phyloP scores from a whole-genome alignment of 2,329 filamentous ascomycete species.

The Colletotrichum tabaci region DNA sequence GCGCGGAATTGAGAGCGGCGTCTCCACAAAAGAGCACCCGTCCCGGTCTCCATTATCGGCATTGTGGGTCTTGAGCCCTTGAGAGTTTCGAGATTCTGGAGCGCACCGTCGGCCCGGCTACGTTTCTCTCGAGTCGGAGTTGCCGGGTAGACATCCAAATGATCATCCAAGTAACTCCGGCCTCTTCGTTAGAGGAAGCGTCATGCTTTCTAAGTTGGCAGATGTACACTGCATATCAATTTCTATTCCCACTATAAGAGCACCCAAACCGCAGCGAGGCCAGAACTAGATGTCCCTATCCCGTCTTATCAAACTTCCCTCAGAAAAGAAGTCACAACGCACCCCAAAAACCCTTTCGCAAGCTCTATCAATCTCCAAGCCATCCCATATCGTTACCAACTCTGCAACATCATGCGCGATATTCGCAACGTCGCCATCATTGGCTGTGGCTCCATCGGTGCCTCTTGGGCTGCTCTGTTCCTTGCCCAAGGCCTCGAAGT shows the following conservation, averaged over 20 bases:
- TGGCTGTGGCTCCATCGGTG: constrained; percentile 52
- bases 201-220: too few relatives aligned
- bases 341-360: neutral
- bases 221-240: neutral
- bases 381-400: neutral
- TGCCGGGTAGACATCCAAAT: neutral
- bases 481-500: constrained; percentile 52
- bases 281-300: too few relatives aligned
- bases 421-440: constrained; percentile 50
- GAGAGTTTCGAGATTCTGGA: neutral
- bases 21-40: neutral
- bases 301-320: too few relatives aligned
- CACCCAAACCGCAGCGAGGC: too few relatives aligned
- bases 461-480: constrained; percentile 57
- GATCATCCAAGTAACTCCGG: neutral
- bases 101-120: neutral
- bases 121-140: neutral
- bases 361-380: neutral
- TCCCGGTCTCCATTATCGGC: constrained; percentile 6
- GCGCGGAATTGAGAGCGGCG: constrained; percentile 17
- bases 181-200: too few relatives aligned
- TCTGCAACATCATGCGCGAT: neutral
- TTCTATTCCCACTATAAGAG: neutral
- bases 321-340: neutral
- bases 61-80: neutral